Evolutionary conservation across 148 eudicot species (phyloP).

Genomic region (Rhododendron vialii): DNA sequence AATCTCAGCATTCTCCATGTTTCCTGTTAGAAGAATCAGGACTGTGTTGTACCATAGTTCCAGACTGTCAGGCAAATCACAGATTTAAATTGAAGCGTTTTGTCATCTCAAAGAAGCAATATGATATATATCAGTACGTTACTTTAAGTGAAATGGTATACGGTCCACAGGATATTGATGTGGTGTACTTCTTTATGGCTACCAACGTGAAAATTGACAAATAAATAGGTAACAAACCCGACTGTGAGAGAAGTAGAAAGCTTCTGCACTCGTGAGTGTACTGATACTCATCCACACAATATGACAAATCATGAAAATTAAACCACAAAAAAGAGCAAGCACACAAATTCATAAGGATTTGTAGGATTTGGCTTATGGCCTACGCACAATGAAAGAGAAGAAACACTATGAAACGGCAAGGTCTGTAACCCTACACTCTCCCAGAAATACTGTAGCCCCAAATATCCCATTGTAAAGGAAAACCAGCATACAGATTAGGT

Average conservation of each 20-base stretch:
- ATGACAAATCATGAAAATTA: not conserved
- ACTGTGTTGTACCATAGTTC: slow-evolving; percentile 13
- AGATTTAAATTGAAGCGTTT: not conserved
- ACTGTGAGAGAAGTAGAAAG: not conserved
- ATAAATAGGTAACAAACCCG: not conserved
- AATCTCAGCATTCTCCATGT: slow-evolving; percentile 29
- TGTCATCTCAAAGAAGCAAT: not conserved
- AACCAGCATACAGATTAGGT: not conserved
- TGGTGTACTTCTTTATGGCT: not conserved
- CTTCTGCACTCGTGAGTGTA: not conserved
- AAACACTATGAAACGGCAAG: not conserved
- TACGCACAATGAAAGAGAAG: not conserved
- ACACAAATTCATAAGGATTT: not conserved
- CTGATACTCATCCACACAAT: not conserved
- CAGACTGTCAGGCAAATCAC: not conserved
- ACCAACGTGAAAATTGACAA: not conserved
- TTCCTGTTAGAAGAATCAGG: slow-evolving; percentile 29
- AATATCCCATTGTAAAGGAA: not conserved
- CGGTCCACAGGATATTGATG: not conserved
- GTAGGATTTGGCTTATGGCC: too few species aligned
- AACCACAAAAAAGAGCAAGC: not conserved
- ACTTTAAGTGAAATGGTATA: not conserved
- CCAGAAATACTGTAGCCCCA: not conserved
- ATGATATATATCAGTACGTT: not conserved
- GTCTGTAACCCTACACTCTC: not conserved